phyloP scores from a whole-genome alignment of 2,329 filamentous ascomycete species.

The Alternaria novae-zelandiae region DNA sequence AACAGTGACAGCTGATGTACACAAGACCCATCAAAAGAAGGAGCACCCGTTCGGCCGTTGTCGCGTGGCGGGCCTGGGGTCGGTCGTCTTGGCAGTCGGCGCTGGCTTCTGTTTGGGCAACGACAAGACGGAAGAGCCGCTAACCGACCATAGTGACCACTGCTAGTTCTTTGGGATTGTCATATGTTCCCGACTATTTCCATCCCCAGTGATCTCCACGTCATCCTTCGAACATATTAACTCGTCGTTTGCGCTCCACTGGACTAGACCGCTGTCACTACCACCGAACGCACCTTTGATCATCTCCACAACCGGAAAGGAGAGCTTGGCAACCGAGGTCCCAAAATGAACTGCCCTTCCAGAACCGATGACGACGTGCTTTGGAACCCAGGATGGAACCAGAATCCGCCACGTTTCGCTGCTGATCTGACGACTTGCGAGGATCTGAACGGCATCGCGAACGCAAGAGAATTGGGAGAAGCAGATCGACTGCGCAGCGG shows the following conservation, averaged over 20 bases:
- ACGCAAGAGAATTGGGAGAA: slow-evolving; percentile 38
- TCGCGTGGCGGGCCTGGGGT: slow-evolving; percentile 17
- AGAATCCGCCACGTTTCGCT: slow-evolving; percentile 38
- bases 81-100: slow-evolving; percentile 24
- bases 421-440: slow-evolving; percentile 41
- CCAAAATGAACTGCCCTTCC: slow-evolving; percentile 42
- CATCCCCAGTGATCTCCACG: slow-evolving; percentile 18
- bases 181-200: slow-evolving; percentile 18
- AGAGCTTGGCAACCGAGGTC: background rate
- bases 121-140: slow-evolving; percentile 21
- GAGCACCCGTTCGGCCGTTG: slow-evolving; percentile 5
- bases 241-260: background rate
- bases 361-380: slow-evolving; percentile 35
- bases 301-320: background rate
- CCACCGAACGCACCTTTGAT: background rate
- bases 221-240: slow-evolving; percentile 19
- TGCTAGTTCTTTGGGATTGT: slow-evolving; percentile 18
- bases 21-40: background rate
- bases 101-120: slow-evolving; percentile 20
- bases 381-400: slow-evolving; percentile 38
- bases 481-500: slow-evolving; percentile 25
- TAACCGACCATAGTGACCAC: slow-evolving; percentile 20
- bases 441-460: slow-evolving; percentile 40
- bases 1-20: background rate
- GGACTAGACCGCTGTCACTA: background rate